These are phyloP conservation scores for Monosporozyma yasuniensis DNA, from an alignment of 805 yeast genomes.

Conservation along the genomic window DNA sequence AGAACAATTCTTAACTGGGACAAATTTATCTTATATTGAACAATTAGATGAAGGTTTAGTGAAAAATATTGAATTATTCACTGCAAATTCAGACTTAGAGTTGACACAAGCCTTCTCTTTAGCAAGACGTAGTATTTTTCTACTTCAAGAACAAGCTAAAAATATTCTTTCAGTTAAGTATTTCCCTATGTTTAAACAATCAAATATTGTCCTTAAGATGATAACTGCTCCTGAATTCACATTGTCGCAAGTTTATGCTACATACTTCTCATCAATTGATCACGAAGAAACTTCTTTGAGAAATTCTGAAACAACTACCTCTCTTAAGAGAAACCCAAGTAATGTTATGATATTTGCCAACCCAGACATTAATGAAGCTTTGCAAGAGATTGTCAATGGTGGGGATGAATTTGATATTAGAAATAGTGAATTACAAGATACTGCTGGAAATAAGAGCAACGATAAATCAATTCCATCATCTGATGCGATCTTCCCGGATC, in stretches of 20 bases:
- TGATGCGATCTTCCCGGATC: not conserved
- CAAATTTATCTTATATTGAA: constrained; percentile 16
- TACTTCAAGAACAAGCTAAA: constrained; percentile 47
- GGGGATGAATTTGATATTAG: not conserved
- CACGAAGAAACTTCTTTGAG: constrained; percentile 11
- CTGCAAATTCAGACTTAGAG: constrained; percentile 3
- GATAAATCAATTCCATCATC: not conserved
- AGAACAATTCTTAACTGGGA: constrained; percentile 10
- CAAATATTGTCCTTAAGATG: constrained; percentile 46
- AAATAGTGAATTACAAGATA: constrained; percentile 1
- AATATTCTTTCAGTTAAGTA: constrained; percentile 44
- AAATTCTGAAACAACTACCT: constrained; percentile 5
- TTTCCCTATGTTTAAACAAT: constrained; percentile 51
- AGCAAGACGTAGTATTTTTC: constrained; percentile 54
- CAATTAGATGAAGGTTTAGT: constrained; percentile 15
- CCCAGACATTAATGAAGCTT: constrained; percentile 29
- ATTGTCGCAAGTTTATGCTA: constrained; percentile 20
- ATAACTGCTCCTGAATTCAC: constrained; percentile 37
- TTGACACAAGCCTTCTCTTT: constrained; percentile 15
- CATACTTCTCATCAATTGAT: constrained; percentile 8
- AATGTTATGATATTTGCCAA: constrained; percentile 13
- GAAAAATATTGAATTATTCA: constrained; percentile 11
- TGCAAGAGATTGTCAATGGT: constrained; percentile 25
- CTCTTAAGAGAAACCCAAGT: constrained; percentile 3
- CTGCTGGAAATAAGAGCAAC: constrained; percentile 10